A percentile compares a stretch with the other conserved stretches of the same genome.
phyloP scores from a whole-genome alignment of 139 green algal genomes.

The Micromonas pusilla region DNA sequence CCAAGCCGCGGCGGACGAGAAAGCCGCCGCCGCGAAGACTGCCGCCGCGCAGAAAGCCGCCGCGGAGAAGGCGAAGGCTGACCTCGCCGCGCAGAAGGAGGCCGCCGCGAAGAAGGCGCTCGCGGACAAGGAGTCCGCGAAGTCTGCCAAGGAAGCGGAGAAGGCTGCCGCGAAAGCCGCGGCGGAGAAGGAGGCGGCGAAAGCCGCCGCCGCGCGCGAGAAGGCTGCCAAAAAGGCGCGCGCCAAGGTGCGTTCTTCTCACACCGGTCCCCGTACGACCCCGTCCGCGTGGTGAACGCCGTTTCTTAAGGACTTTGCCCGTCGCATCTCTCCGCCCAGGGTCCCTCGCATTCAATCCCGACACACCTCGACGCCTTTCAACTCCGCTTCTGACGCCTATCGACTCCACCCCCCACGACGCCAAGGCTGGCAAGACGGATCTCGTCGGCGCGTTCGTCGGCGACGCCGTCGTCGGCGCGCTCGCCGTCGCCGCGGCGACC shows the following conservation, averaged over 20 bases:
- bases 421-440: background rate
- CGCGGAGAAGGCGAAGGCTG: background rate
- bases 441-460: slow-evolving; percentile 11
- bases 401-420: no score
- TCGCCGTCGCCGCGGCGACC: background rate
- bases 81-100: background rate
- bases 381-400: no score
- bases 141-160: background rate
- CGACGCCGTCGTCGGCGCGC: background rate
- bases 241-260: no score
- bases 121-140: background rate
- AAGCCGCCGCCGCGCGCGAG: background rate
- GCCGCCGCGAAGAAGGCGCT: background rate
- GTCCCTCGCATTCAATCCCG: no score
- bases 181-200: background rate
- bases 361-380: no score
- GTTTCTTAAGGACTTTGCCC: no score
- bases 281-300: no score
- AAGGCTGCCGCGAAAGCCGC: slow-evolving; percentile 1
- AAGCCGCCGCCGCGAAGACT: background rate
- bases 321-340: no score
- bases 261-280: no score
- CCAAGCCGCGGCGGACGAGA: background rate
- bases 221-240: no score
- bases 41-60: background rate